phyloP scores from a whole-genome alignment of 2,329 filamentous ascomycete genomes.

The Venturia effusa region DNA sequence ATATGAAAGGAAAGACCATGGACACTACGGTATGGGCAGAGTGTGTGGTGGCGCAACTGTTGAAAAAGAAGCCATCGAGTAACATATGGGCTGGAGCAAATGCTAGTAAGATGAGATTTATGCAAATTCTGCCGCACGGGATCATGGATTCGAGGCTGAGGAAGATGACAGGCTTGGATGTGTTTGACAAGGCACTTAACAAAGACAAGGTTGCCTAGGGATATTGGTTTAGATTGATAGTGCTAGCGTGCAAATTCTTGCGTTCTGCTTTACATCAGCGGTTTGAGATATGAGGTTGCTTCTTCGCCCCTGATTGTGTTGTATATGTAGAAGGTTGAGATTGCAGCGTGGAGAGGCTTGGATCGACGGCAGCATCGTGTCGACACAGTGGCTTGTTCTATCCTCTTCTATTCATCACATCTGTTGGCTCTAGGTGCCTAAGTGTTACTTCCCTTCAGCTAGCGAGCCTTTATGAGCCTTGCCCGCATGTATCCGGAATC shows the following conservation, averaged over 20 bases:
- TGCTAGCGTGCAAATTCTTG: no score
- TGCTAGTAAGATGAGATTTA: background rate
- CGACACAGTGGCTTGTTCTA: no score
- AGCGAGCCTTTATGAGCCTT: no score
- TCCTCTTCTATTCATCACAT: no score
- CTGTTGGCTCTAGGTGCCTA: no score
- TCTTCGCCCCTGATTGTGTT: background rate
- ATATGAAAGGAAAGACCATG: slow-evolving; percentile 1
- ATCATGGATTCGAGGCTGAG: background rate
- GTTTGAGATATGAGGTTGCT: background rate
- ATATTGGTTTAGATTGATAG: background rate
- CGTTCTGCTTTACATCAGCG: background rate
- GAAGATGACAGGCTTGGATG: slow-evolving; percentile 1
- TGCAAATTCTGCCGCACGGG: slow-evolving; percentile 34
- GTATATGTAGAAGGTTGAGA: background rate
- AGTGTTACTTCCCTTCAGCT: no score
- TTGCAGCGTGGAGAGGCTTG: background rate
- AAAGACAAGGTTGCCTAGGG: slow-evolving; percentile 9
- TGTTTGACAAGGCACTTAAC: slow-evolving; percentile 17
- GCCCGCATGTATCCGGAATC: no score
- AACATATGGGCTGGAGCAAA: background rate
- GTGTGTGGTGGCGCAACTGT: slow-evolving; percentile 12
- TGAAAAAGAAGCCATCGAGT: slow-evolving; percentile 4
- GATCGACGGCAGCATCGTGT: no score
- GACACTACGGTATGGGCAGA: slow-evolving; percentile 10